Evolutionary conservation across 352 stramenopile genomes (phyloP).

Genomic region (Globisporangium lucens): DNA sequence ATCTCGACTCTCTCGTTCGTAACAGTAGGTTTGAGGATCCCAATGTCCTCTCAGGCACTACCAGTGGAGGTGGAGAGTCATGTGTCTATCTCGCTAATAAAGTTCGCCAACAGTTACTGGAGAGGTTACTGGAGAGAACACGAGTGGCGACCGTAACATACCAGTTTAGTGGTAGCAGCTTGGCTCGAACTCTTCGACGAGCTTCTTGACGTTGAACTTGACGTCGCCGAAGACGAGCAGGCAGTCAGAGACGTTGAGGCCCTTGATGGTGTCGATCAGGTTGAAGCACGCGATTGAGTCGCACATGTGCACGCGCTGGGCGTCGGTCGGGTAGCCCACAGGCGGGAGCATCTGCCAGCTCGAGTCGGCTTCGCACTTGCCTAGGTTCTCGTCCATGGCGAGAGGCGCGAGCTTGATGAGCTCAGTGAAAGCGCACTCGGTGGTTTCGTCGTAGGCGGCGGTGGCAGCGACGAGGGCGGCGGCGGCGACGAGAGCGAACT

Average conservation of each 20-base stretch:
- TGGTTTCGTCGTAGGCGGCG: conserved; percentile 13
- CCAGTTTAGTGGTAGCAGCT: conserved; percentile 22
- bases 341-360: conserved; percentile 33
- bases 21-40: background rate
- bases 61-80: background rate
- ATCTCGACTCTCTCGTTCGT: background rate
- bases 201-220: conserved; percentile 33
- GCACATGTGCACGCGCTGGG: conserved; percentile 29
- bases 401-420: conserved; percentile 17
- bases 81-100: background rate
- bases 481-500: conserved; percentile 7
- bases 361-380: conserved; percentile 24
- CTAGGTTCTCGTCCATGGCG: conserved; percentile 10
- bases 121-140: background rate
- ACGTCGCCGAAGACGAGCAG: conserved; percentile 23
- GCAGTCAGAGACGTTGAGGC: conserved; percentile 26
- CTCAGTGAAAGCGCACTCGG: conserved; percentile 13
- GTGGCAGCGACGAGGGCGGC: conserved; percentile 3
- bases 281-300: conserved; percentile 22
- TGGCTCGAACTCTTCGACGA: conserved; percentile 27
- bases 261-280: conserved; percentile 22
- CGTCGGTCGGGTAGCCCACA: conserved; percentile 17
- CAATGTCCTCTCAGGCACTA: background rate
- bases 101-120: background rate
- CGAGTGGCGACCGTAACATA: background rate